Evolutionary conservation across 1,284 basidiomycete species (phyloP), one percentile per base, ranked within the genome.

Genomic region (Clitocybe nebularis): DNA sequence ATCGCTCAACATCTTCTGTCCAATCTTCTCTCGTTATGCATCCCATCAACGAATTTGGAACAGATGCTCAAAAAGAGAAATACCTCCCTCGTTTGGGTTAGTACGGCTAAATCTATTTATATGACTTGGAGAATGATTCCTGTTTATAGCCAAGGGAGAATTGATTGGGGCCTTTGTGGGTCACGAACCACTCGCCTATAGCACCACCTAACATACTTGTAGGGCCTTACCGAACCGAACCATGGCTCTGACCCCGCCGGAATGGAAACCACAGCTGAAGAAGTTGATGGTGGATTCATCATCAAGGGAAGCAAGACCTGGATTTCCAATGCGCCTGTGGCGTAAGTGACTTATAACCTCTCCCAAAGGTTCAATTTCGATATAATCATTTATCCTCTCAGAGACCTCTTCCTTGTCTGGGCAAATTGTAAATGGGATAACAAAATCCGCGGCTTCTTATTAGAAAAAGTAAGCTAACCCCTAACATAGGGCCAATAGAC

Each of bases 1-100:
- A 96, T 61, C 84, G 94, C 24, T 93, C 89, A 4, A 94, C 86
- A n/a, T 87, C 94, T 61, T 94, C 90, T 20, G 95, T 99, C 1
- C 95, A 99, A 63, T 93, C 89, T 0, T 95, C 92, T 4, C 75
- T 99, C 23, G 92, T 95, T n/a, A 99, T 99, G 94, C 91, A 95
- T 59, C 93, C 95, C 3, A 97, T 98, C 60, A 74, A 92, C 63
- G 89, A 88, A 56, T 98, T 95, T 61, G 94, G 95, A 1, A 81
- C 81, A 0, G 84, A 93, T 20, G 82, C 80, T 26, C 93, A 98
- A 66, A 95, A 94, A 69, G 87, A 93, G 56, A 89, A 87, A 59
- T 98, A 87, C 58, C 74, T 98, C 2, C 94, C 93, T 25, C 69
- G 78, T 10, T 72, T 98, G 32, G 93, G 86, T 81, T 48, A 43